A percentile compares a stretch with the other conserved stretches of the same genome.
Conservation (phyloP, 352 stramenopile species). For the Phytopythium helicoides region DNA sequence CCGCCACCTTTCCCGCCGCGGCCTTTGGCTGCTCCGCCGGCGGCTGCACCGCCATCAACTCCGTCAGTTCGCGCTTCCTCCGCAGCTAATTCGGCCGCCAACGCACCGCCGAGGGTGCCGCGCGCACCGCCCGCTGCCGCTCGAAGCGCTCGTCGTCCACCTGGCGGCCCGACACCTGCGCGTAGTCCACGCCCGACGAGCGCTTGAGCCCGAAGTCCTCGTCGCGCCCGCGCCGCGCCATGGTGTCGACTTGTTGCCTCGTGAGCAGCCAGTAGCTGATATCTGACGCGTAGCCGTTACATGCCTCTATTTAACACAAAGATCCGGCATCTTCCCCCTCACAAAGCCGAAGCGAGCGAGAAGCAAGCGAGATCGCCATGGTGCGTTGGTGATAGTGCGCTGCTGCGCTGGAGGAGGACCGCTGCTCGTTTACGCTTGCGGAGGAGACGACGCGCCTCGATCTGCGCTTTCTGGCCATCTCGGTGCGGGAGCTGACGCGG, state of each 20-base stretch:
- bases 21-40: slow-evolving; percentile 17
- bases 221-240: slow-evolving; percentile 19
- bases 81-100: neutral
- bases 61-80: neutral
- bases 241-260: no score
- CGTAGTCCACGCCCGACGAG: slow-evolving; percentile 84
- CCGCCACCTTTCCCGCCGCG: slow-evolving; percentile 4
- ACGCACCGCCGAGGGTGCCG: slow-evolving; percentile 18
- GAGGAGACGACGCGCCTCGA: slow-evolving; percentile 1
- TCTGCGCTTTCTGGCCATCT: neutral
- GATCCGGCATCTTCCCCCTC: slow-evolving; percentile 7
- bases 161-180: slow-evolving; percentile 73
- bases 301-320: neutral
- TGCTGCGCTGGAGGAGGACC: no score
- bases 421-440: neutral
- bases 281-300: no score
- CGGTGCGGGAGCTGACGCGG: neutral
- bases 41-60: slow-evolving; percentile 6
- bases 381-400: slow-evolving; percentile 3
- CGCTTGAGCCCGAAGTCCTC: slow-evolving; percentile 72
- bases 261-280: neutral
- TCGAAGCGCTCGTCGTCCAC: slow-evolving; percentile 86
- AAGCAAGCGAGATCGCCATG: slow-evolving; percentile 11
- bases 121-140: slow-evolving; percentile 56
- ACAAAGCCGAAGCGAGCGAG: slow-evolving; percentile 15